Conservation (phyloP, 441 rosid species). For the Adansonia rubrostipa region DNA sequence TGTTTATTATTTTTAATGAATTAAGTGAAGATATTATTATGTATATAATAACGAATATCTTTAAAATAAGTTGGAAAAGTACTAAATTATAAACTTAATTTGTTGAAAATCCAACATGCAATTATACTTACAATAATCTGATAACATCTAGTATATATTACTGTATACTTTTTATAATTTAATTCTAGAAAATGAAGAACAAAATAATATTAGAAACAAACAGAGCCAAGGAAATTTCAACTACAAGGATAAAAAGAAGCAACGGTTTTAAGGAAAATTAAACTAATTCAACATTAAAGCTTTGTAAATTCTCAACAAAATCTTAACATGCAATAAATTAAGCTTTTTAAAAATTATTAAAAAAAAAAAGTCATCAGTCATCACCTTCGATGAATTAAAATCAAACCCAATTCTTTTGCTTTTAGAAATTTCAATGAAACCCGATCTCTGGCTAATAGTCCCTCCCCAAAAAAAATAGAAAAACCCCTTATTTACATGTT, state of each 20-base stretch:
- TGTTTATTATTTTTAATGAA: background rate
- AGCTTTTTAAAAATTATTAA: background rate
- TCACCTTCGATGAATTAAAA: constrained; percentile 14
- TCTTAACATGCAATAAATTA: constrained; percentile 2
- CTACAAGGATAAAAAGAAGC: background rate
- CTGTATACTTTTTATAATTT: background rate
- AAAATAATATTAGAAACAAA: background rate
- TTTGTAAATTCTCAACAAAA: background rate
- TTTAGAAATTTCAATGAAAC: background rate
- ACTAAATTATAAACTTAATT: background rate
- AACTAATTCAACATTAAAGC: constrained; percentile 12
- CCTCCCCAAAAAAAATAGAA: background rate
- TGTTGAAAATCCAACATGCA: constrained; percentile 5
- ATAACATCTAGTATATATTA: background rate
- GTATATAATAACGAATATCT: background rate
- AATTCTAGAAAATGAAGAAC: background rate
- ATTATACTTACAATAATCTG: background rate
- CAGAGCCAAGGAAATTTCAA: background rate
- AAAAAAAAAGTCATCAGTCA: background rate
- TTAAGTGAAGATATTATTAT: background rate
- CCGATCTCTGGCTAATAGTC: background rate
- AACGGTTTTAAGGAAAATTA: background rate
- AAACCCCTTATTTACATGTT: no score
- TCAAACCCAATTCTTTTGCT: background rate
- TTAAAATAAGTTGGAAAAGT: background rate